Base-by-base conservation (phyloP, 225 moss, liverwort and hornwort genomes). In the Antitrichia curtipendula region DNA sequence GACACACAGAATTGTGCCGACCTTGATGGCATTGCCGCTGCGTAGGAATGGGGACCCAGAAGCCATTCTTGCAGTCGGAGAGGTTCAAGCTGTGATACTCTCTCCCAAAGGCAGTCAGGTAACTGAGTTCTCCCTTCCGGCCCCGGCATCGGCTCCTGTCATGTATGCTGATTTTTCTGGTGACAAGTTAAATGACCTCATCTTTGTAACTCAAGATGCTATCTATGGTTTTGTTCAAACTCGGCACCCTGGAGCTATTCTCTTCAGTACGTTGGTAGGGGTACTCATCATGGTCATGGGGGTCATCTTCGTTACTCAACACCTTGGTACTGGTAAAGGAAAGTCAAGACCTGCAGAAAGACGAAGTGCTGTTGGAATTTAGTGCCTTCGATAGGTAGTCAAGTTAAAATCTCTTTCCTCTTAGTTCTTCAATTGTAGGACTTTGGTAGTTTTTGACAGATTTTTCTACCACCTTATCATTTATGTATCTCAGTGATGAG, bases 171-270 rank as follows among this genome's bases (percentile, higher is more conserved):
- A 98, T 82, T 98, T 98, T 53, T 97, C 98, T 72, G 94, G 97
- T 36, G 97, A 98, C 88, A 94, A 91, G 80, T 89, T 96, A 86
- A 96, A 94, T 73, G 98, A 98, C 89, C 93, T 98, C 57, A 95
- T 98, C 80, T 82, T 98, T 52, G 92, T 93, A 25, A 93, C 94
- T 11, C 78, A 92, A 50, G 95, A 90, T 84, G 95, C 90, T 25
- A 78, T 97, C 6, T 97, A 96, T 83, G 97, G 97, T 34, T 98
- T 95, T 86, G 91, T 92, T 69, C 98, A 97, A 94, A 94, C 93
- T 79, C 94, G 96, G 43, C 96, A 95, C 79, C 96, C 96, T 22
- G 96, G 97, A 88, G 98, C 97, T 41, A 90, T 96, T 84, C 90
- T 98, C 57, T 98, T 98, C 63, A 95, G 95, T 86, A 92, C 96